A percentile compares a stretch with the other conserved stretches of the same genome.
These are phyloP conservation scores for Candolleomyces eurysporus DNA, from an alignment of 768 basidiomycete species.

Conservation along the genomic window DNA sequence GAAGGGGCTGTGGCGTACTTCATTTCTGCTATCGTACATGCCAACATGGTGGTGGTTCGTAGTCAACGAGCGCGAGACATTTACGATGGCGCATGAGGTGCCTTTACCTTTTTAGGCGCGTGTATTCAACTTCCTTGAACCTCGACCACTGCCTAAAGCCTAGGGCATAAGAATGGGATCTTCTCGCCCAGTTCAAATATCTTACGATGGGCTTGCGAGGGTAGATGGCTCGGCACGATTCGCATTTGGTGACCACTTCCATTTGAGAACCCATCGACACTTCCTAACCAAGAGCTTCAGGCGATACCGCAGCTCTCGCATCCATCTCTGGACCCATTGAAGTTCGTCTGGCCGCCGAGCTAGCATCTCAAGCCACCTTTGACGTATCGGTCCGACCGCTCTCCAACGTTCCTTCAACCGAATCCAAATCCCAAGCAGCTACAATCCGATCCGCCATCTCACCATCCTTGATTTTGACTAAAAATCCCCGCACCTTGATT, in stretches of 20 bases:
- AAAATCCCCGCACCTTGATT: constrained; percentile 69
- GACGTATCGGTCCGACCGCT: constrained; percentile 75
- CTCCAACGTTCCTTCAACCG: constrained; percentile 64
- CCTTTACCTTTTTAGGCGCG: too few relatives aligned
- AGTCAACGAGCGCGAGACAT: neutral
- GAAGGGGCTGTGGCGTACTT: too few relatives aligned
- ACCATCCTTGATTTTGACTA: constrained; percentile 62
- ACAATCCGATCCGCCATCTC: constrained; percentile 56
- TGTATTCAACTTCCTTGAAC: neutral
- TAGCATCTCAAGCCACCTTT: constrained; percentile 69
- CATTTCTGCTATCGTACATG: too few relatives aligned
- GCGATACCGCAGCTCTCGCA: constrained; percentile 49
- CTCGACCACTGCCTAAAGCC: neutral
- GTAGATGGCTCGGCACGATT: constrained; percentile 80
- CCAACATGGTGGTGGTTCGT: too few relatives aligned
- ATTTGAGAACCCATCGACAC: neutral
- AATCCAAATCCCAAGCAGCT: constrained; percentile 58
- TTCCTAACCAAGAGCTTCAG: constrained; percentile 16
- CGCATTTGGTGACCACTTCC: constrained; percentile 44
- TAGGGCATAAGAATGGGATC: neutral
- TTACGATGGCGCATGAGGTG: neutral
- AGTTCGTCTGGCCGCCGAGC: constrained; percentile 65
- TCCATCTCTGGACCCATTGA: constrained; percentile 83
- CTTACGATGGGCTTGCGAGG: constrained; percentile 61
- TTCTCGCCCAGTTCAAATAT: constrained; percentile 32